Conservation (phyloP, 1,284 basidiomycete genomes). For the Leccinum angustisporum region DNA sequence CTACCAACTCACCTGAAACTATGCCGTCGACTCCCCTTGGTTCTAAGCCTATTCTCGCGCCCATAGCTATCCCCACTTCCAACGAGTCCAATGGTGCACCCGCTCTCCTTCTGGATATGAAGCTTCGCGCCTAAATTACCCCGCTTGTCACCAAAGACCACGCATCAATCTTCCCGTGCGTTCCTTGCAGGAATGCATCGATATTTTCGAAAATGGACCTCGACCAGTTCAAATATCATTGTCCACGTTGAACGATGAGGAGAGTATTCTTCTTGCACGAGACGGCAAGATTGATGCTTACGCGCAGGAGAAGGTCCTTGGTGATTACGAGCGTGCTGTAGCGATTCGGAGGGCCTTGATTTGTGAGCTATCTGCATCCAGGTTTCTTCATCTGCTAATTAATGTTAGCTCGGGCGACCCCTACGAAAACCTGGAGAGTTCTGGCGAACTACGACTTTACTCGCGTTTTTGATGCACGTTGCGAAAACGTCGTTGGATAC, state of each 20-base stretch:
- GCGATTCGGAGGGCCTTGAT: constrained; percentile 86
- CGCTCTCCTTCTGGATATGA: constrained; percentile 51
- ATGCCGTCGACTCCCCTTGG: constrained; percentile 14
- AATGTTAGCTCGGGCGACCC: constrained; percentile 75
- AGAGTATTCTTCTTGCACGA: constrained; percentile 87
- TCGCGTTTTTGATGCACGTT: constrained; percentile 94
- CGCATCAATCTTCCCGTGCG: constrained; percentile 40
- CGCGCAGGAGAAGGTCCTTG: constrained; percentile 91
- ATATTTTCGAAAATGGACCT: constrained; percentile 83
- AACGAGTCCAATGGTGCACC: constrained; percentile 28
- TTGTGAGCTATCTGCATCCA: constrained; percentile 55
- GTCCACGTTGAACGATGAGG: constrained; percentile 84
- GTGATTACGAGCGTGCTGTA: constrained; percentile 87
- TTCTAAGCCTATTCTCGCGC: constrained; percentile 22
- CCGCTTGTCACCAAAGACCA: constrained; percentile 18
- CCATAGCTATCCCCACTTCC: constrained; percentile 15
- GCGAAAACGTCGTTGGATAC: constrained; percentile 98
- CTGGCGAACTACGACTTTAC: constrained; percentile 89
- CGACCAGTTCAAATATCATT: constrained; percentile 58
- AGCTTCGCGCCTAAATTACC: constrained; percentile 39
- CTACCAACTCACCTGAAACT: constrained; percentile 20
- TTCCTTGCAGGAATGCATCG: constrained; percentile 75
- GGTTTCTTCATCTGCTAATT: constrained; percentile 9
- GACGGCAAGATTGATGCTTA: constrained; percentile 94
- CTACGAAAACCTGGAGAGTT: constrained; percentile 84